phyloP scores from a whole-genome alignment of 2,329 filamentous ascomycete genomes.

The Neonectria coccinea region DNA sequence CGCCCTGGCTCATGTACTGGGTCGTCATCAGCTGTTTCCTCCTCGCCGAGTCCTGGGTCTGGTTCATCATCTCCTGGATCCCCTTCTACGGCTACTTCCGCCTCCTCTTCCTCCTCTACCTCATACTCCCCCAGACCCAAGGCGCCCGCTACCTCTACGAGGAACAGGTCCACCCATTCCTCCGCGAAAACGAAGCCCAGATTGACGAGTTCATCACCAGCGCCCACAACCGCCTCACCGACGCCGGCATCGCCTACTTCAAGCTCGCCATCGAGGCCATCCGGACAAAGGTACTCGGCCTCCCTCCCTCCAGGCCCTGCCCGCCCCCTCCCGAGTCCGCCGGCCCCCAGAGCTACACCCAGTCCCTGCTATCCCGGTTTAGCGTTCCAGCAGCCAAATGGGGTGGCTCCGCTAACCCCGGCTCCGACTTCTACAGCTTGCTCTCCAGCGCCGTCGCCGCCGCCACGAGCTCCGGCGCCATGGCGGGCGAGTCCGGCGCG shows the following conservation, averaged over 20 bases:
- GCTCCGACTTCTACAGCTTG: slow-evolving; percentile 79
- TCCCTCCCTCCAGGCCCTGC: slow-evolving; percentile 66
- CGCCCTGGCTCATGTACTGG: slow-evolving; percentile 99
- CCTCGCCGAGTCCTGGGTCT: slow-evolving; percentile 86
- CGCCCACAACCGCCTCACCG: slow-evolving; percentile 81
- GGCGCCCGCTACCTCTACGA: slow-evolving; percentile 90
- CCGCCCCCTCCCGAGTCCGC: slow-evolving; percentile 56
- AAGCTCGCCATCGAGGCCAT: slow-evolving; percentile 77
- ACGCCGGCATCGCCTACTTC: slow-evolving; percentile 80
- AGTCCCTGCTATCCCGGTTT: slow-evolving; percentile 86
- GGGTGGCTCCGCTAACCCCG: slow-evolving; percentile 59
- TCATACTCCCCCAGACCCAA: slow-evolving; percentile 97
- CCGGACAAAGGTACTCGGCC: slow-evolving; percentile 81
- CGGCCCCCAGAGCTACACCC: slow-evolving; percentile 74
- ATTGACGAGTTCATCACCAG: slow-evolving; percentile 92
- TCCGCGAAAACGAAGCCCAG: slow-evolving; percentile 84
- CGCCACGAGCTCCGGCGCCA: slow-evolving; percentile 60
- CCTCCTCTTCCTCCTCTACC: slow-evolving; percentile 87
- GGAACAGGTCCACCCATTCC: slow-evolving; percentile 86
- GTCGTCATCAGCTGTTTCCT: slow-evolving; percentile 87
- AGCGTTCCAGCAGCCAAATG: slow-evolving; percentile 79
- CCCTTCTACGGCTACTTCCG: slow-evolving; percentile 96
- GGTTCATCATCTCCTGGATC: slow-evolving; percentile 89
- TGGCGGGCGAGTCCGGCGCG: slow-evolving; percentile 49
- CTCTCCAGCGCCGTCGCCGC: slow-evolving; percentile 80